These are phyloP conservation scores for Podospora bellae-mahoneyi DNA, from an alignment of 495 filamentous ascomycete genomes.

Conservation along the genomic window DNA sequence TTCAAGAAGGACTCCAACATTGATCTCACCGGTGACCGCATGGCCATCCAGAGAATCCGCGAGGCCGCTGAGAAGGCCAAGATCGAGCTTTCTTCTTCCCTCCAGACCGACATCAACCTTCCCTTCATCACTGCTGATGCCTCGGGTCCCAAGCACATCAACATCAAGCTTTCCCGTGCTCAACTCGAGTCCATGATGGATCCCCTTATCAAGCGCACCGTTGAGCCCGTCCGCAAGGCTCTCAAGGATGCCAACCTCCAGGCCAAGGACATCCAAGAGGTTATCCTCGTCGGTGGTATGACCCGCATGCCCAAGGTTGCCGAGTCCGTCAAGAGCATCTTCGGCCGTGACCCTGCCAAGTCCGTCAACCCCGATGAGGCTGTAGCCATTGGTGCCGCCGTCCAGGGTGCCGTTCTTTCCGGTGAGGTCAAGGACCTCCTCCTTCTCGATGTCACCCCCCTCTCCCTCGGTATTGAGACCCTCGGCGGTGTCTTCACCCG, in stretches of 20 bases:
- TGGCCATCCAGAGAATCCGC: slow-evolving; percentile 99
- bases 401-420: slow-evolving; percentile 94
- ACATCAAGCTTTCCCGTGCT: slow-evolving; percentile 85
- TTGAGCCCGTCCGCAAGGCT: slow-evolving; percentile 94
- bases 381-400: slow-evolving; percentile 95
- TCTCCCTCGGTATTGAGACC: slow-evolving; percentile 99
- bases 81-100: slow-evolving; percentile 95
- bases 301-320: slow-evolving; percentile 99
- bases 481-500: slow-evolving; percentile 99
- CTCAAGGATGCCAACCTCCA: slow-evolving; percentile 94
- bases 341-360: slow-evolving; percentile 97
- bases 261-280: slow-evolving; percentile 95
- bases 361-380: slow-evolving; percentile 99
- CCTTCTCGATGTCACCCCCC: slow-evolving; percentile 92
- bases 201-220: slow-evolving; percentile 79
- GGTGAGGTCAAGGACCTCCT: slow-evolving; percentile 97
- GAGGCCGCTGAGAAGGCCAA: slow-evolving; percentile 99
- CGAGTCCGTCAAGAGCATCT: slow-evolving; percentile 95
- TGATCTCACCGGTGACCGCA: slow-evolving; percentile 88
- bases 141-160: slow-evolving; percentile 95
- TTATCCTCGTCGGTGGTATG: slow-evolving; percentile 99
- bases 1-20: slow-evolving; percentile 96
- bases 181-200: slow-evolving; percentile 92
- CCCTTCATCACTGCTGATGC: slow-evolving; percentile 98
- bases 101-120: slow-evolving; percentile 97